Evolutionary conservation across 1,139 yeast species (phyloP).

Genomic region (Geotrichum macrosporum): DNA sequence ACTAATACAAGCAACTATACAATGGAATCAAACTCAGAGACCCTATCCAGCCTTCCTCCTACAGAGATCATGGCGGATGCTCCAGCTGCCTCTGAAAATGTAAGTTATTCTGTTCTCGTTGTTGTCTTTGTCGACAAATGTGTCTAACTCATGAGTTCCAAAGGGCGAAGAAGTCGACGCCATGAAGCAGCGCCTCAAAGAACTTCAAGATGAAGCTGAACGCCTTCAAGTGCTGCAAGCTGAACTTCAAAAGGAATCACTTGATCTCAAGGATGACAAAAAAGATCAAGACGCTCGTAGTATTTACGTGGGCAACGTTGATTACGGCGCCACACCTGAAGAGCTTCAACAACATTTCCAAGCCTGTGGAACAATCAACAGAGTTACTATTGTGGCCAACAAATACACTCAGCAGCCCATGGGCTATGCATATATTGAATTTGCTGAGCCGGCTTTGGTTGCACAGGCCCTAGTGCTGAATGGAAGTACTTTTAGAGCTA

Average conservation of each 20-base stretch:
- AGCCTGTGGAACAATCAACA: conserved; percentile 68
- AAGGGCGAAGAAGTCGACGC: conserved; percentile 29
- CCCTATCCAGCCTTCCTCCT: too few relatives aligned
- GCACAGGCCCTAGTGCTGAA: conserved; percentile 62
- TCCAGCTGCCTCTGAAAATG: too few relatives aligned
- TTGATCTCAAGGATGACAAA: conserved; percentile 45
- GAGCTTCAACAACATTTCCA: conserved; percentile 77
- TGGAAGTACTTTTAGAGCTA: conserved; percentile 61
- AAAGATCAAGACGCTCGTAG: conserved; percentile 71
- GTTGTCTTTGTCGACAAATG: too few relatives aligned
- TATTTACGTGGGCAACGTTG: conserved; percentile 84
- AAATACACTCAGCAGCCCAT: conserved; percentile 73
- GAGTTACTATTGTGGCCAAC: conserved; percentile 76
- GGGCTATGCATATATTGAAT: conserved; percentile 83
- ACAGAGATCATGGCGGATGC: too few relatives aligned
- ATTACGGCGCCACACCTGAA: conserved; percentile 71
- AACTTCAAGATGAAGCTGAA: conserved; percentile 53
- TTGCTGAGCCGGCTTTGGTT: conserved; percentile 59
- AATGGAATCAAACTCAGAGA: too few relatives aligned
- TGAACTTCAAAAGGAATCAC: conserved; percentile 45
- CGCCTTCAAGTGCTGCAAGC: conserved; percentile 51
- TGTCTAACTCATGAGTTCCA: too few relatives aligned
- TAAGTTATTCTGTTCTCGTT: too few relatives aligned
- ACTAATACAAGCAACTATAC: too few relatives aligned
- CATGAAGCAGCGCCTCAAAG: conserved; percentile 39